Evolutionary conservation across 768 basidiomycete genomes (phyloP).

Genomic region (Bullera alba): DNA sequence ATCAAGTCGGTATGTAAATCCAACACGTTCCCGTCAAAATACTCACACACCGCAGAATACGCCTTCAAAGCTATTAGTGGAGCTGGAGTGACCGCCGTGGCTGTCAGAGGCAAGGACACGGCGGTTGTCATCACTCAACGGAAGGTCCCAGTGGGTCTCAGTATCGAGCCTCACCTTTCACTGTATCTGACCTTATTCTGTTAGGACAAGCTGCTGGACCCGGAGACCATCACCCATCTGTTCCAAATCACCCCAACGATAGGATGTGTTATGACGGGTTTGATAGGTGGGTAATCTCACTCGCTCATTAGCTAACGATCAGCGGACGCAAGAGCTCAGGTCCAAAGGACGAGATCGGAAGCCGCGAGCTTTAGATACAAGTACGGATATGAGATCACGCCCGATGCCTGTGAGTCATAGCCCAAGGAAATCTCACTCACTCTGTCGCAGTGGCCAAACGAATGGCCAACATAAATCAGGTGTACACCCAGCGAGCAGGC

Average conservation of each 20-base stretch:
- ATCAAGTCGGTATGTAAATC: slow-evolving; percentile 68
- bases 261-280: slow-evolving; percentile 97
- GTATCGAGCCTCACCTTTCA: neutral
- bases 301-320: neutral
- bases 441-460: slow-evolving; percentile 61
- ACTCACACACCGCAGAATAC: slow-evolving; percentile 61
- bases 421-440: neutral
- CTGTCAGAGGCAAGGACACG: slow-evolving; percentile 89
- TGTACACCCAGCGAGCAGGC: slow-evolving; percentile 92
- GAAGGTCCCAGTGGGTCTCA: slow-evolving; percentile 79
- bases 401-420: slow-evolving; percentile 59
- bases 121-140: slow-evolving; percentile 95
- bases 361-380: slow-evolving; percentile 92
- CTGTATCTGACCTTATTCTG: neutral
- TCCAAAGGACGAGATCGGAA: slow-evolving; percentile 74
- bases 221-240: slow-evolving; percentile 85
- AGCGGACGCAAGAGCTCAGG: slow-evolving; percentile 92
- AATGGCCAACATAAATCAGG: slow-evolving; percentile 96
- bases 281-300: slow-evolving; percentile 60
- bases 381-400: slow-evolving; percentile 96
- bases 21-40: neutral
- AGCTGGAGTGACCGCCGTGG: slow-evolving; percentile 86
- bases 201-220: slow-evolving; percentile 95
- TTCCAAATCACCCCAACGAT: slow-evolving; percentile 95
- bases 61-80: slow-evolving; percentile 99